phyloP scores from a whole-genome alignment of 768 basidiomycete species.

The Tulasnella sp. region DNA sequence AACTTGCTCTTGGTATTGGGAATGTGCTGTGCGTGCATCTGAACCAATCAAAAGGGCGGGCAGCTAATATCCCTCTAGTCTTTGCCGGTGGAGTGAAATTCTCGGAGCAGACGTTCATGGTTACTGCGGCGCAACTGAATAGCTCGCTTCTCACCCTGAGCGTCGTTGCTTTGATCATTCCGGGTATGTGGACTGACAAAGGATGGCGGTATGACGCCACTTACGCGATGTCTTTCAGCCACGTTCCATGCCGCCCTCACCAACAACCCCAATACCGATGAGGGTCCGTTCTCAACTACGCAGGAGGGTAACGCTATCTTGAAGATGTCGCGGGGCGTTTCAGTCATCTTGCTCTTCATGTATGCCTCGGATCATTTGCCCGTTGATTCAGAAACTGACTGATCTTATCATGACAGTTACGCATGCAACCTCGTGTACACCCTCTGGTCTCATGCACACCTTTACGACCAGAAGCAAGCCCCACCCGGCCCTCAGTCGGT shows the following conservation, averaged over 20 bases:
- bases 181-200: conserved; percentile 25
- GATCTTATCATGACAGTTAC: conserved; percentile 40
- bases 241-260: conserved; percentile 57
- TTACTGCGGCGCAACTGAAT: conserved; percentile 62
- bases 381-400: not conserved
- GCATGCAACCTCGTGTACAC: conserved; percentile 65
- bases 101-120: conserved; percentile 67
- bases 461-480: conserved; percentile 37
- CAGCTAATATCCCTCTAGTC: conserved; percentile 29
- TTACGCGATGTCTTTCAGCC: conserved; percentile 28
- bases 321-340: conserved; percentile 69
- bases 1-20: conserved; percentile 64
- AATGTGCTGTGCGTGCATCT: conserved; percentile 46
- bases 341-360: conserved; percentile 64
- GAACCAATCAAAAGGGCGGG: not conserved
- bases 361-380: conserved; percentile 10
- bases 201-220: not conserved
- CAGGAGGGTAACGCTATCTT: conserved; percentile 41
- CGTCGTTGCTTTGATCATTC: conserved; percentile 65
- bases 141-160: conserved; percentile 64
- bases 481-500: not conserved
- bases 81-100: conserved; percentile 70
- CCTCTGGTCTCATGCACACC: conserved; percentile 56
- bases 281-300: conserved; percentile 21
- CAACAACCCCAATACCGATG: conserved; percentile 18